Conservation (phyloP, 1,284 basidiomycete species). For the Ganoderma resinaceum region DNA sequence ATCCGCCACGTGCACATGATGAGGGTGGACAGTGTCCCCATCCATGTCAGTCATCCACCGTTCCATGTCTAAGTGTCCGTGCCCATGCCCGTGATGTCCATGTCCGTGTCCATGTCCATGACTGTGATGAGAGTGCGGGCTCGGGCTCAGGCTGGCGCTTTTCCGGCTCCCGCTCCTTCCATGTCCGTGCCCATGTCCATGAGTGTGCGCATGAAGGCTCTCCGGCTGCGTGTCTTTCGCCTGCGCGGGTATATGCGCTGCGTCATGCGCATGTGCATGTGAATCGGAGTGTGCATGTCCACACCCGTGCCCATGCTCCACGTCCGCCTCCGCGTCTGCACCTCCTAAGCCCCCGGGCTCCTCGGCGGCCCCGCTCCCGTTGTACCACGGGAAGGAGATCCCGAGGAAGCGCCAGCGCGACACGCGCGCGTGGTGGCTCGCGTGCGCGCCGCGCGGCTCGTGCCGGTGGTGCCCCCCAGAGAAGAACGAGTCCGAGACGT, state of each 20-base stretch:
- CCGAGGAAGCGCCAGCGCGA: constrained; percentile 28
- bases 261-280: constrained; percentile 5
- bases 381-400: constrained; percentile 14
- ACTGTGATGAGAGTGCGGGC: constrained; percentile 1
- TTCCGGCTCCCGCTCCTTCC: background rate
- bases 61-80: constrained; percentile 40
- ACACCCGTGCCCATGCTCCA: constrained; percentile 7
- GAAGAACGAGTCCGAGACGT: constrained; percentile 33
- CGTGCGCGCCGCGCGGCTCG: constrained; percentile 46
- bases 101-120: constrained; percentile 34
- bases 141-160: constrained; percentile 5
- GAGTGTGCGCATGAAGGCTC: background rate
- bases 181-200: background rate
- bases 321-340: background rate
- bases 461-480: constrained; percentile 52
- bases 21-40: constrained; percentile 3
- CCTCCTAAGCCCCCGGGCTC: constrained; percentile 1
- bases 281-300: constrained; percentile 20
- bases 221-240: background rate
- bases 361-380: constrained; percentile 1
- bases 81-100: constrained; percentile 35
- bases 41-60: constrained; percentile 32
- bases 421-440: constrained; percentile 44
- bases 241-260: background rate
- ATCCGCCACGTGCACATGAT: constrained; percentile 14